Base-by-base conservation (phyloP, 2,329 filamentous ascomycete species). In the Myriangium duriaei region DNA sequence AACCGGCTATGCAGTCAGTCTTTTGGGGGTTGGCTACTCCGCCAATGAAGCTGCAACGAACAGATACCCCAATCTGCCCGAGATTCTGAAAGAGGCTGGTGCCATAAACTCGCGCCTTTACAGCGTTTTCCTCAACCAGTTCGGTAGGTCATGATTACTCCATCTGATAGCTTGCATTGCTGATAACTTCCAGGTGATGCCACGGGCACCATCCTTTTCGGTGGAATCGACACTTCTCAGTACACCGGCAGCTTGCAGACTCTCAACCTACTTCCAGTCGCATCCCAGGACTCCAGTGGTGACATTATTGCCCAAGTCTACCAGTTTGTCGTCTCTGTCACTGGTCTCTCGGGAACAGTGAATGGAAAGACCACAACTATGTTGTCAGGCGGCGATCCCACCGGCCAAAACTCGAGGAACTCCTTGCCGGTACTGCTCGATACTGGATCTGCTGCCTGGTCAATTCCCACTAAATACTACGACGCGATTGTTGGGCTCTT, bases 11-110 rank as follows among this genome's bases (percentile, higher is more conserved):
- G 48, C 50, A 11, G 45, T 52, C 5, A 51, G 54, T 14, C 35
- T 57, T 30, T 49, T 57, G 49, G 54, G 54, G 10, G 14, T 57
- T 7, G 53, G 50, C 12, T 56, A 56, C 44, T 43, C 44, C 4
- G 21, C 34, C 4, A 51, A 47, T 14, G 54, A 57, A 38, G 54
- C 49, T 3, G 37, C 40, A 14, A 24, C 24, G 1, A n/a, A 41
- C 4, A 34, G 48, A 15, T 57, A 57, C 41, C 50, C 50, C 3
- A 56, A 56, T 34, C 50, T 57, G 37, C 53, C 53, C 2, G 51
- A 56, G 35, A 49, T 55, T 3, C 41, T 57, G 14, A 45, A 44
- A 15, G 43, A 48, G 28, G 45, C 52, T 7, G 51, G 51, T 7
- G 49, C 50, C 11, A 56, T 56, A 37, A 49, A 51, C 30, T 49